Conservation (phyloP, 2,329 filamentous ascomycete species). For the Neofusicoccum laricinum region DNA sequence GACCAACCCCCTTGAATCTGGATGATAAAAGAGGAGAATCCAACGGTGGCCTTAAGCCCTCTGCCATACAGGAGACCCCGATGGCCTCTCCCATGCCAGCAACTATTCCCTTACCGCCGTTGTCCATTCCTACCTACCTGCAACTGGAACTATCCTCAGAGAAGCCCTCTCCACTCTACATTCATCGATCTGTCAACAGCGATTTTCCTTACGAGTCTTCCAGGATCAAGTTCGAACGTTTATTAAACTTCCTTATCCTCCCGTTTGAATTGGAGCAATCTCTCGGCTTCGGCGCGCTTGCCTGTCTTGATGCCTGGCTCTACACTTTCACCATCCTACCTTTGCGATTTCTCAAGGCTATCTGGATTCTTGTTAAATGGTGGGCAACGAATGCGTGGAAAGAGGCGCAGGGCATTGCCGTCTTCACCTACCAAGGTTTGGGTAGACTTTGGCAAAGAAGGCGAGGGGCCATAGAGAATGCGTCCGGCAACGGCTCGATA, state of each 20-base stretch:
- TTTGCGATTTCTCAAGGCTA: conserved; percentile 77
- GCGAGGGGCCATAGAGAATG: conserved; percentile 44
- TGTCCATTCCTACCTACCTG: conserved; percentile 64
- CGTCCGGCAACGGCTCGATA: not conserved
- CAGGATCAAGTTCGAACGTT: conserved; percentile 83
- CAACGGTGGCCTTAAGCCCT: conserved; percentile 26
- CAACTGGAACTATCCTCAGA: conserved; percentile 62
- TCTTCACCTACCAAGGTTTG: conserved; percentile 76
- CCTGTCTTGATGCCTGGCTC: conserved; percentile 93
- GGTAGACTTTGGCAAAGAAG: conserved; percentile 71
- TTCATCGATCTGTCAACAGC: conserved; percentile 54
- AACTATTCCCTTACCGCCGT: conserved; percentile 58
- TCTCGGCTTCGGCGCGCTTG: conserved; percentile 81
- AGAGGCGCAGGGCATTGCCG: conserved; percentile 68
- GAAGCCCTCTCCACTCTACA: conserved; percentile 61
- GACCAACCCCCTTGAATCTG: conserved; percentile 33
- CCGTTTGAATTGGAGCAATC: conserved; percentile 80
- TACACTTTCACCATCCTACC: conserved; percentile 96
- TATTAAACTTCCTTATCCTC: conserved; percentile 83
- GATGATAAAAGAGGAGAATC: conserved; percentile 28
- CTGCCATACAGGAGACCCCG: conserved; percentile 30
- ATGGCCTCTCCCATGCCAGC: conserved; percentile 47
- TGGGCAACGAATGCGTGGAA: conserved; percentile 70
- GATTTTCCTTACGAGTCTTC: conserved; percentile 87
- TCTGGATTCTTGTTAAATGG: conserved; percentile 73